A percentile compares a stretch with the other conserved stretches of the same genome.
Evolutionary conservation across 306 rosid genomes (phyloP).

Genomic region (Dryas alaskensis): DNA sequence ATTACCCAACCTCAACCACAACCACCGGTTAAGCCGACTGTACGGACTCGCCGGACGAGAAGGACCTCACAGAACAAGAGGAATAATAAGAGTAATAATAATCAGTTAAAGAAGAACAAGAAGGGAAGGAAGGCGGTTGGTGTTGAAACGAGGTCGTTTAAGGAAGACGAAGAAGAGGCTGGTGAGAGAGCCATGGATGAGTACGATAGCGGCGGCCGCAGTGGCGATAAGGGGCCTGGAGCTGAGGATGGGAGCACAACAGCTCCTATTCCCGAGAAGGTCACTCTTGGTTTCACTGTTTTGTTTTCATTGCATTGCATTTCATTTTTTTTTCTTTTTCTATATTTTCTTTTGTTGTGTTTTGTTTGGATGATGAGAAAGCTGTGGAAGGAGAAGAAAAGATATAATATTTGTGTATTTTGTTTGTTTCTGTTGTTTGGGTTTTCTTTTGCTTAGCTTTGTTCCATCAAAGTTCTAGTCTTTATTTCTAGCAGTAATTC

Average conservation of each 20-base stretch:
- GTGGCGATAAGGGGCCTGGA: conserved; percentile 59
- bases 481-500: neutral
- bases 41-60: conserved; percentile 28
- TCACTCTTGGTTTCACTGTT: conserved; percentile 14
- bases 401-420: neutral
- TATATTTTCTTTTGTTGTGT: neutral
- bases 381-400: neutral
- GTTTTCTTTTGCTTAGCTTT: no score
- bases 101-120: conserved; percentile 33
- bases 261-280: conserved; percentile 91
- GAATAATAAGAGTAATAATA: conserved; percentile 21
- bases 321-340: neutral
- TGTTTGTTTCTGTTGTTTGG: neutral
- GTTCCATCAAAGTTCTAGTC: neutral
- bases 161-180: conserved; percentile 16
- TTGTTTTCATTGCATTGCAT: neutral
- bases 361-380: conserved; percentile 9
- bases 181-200: conserved; percentile 64
- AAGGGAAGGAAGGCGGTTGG: conserved; percentile 7
- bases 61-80: conserved; percentile 24
- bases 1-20: conserved; percentile 14
- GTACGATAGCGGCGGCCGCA: conserved; percentile 70
- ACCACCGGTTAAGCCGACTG: conserved; percentile 11
- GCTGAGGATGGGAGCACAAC: conserved; percentile 64
- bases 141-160: conserved; percentile 29